These are phyloP conservation scores for Colletotrichum limetticola DNA, from an alignment of 2,329 filamentous ascomycete genomes.

Conservation along the genomic window DNA sequence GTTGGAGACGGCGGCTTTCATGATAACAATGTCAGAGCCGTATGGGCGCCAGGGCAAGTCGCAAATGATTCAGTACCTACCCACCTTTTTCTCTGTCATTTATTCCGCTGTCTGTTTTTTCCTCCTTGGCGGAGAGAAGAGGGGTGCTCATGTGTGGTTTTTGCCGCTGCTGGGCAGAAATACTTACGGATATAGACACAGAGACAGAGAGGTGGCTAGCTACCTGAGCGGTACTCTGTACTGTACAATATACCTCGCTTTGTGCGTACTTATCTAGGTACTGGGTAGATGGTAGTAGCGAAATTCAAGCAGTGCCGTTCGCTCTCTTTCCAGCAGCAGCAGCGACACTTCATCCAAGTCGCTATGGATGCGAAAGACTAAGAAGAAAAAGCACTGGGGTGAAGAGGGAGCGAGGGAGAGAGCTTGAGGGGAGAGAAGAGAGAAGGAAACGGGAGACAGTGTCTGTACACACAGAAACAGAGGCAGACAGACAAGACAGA, in stretches of 20 bases:
- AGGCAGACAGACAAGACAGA: not conserved
- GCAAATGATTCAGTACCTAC: not conserved
- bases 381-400: not conserved
- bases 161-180: not conserved
- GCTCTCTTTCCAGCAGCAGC: not conserved
- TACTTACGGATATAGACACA: not conserved
- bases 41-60: not conserved
- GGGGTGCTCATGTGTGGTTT: not conserved
- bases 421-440: not conserved
- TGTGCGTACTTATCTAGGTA: too few species aligned
- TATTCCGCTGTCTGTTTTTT: not conserved
- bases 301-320: not conserved
- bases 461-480: not conserved
- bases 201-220: too few species aligned
- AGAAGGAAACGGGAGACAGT: not conserved
- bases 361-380: not conserved
- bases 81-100: not conserved
- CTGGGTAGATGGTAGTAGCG: not conserved
- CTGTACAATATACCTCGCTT: too few species aligned
- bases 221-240: not conserved
- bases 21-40: not conserved
- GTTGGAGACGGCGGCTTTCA: not conserved
- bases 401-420: not conserved
- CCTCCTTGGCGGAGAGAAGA: not conserved
- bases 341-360: not conserved